phyloP scores from a whole-genome alignment of 2,329 filamentous ascomycete species.

The Madurella fahalii region DNA sequence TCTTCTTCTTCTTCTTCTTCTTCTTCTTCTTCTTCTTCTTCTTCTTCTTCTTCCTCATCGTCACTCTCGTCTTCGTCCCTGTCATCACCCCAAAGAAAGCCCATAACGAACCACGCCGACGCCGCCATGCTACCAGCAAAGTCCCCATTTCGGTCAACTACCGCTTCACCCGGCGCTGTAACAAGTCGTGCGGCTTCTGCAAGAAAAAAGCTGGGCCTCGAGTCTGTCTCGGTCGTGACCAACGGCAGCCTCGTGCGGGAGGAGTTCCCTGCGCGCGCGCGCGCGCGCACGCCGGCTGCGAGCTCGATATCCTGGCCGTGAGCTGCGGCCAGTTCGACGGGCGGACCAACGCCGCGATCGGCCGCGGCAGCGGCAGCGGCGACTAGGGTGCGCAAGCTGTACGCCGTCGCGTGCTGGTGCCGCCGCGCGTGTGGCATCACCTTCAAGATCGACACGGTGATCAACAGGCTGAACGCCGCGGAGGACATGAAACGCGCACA shows the following conservation, averaged over 20 bases:
- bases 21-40: too few relatives aligned
- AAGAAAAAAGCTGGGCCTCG: constrained; percentile 45
- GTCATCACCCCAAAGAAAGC: not conserved
- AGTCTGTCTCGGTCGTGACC: constrained; percentile 50
- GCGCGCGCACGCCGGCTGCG: constrained; percentile 35
- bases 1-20: too few relatives aligned
- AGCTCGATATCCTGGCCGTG: constrained; percentile 52
- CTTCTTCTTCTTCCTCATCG: too few relatives aligned
- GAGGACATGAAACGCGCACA: constrained; percentile 45
- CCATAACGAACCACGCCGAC: not conserved
- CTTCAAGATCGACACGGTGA: constrained; percentile 57
- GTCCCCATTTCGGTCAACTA: constrained; percentile 22
- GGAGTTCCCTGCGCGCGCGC: too few relatives aligned
- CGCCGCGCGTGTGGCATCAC: constrained; percentile 43
- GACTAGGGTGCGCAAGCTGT: constrained; percentile 43
- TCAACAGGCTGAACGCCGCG: constrained; percentile 44
- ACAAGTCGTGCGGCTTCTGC: constrained; percentile 43
- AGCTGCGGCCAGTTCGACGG: constrained; percentile 53
- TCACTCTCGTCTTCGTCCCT: not conserved
- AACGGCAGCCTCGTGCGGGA: constrained; percentile 48
- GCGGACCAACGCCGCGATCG: constrained; percentile 47
- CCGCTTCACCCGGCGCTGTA: constrained; percentile 19
- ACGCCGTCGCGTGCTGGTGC: constrained; percentile 44
- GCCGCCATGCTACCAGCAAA: not conserved
- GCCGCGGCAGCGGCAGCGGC: constrained; percentile 46